A percentile compares a stretch with the other conserved stretches of the same genome.
phyloP scores from a whole-genome alignment of 2,329 filamentous ascomycete genomes.

The Kalaharituber pfeilii region DNA sequence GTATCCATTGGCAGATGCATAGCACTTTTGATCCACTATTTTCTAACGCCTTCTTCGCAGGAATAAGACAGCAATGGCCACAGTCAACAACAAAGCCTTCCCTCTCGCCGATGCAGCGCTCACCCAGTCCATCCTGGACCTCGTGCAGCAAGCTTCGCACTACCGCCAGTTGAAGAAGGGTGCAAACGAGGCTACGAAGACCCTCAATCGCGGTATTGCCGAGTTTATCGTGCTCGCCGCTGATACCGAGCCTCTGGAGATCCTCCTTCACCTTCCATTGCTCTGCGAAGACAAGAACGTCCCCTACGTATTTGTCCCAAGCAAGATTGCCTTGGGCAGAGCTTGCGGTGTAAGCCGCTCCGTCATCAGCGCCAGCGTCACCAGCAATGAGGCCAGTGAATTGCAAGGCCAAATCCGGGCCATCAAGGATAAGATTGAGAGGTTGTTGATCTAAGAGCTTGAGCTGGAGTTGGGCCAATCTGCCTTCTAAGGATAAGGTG shows the following conservation, averaged over 20 bases:
- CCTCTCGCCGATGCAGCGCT: constrained; percentile 48
- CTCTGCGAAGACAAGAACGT: constrained; percentile 68
- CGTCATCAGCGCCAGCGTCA: constrained; percentile 78
- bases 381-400: constrained; percentile 79
- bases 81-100: constrained; percentile 16
- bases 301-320: constrained; percentile 54
- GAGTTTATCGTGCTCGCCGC: constrained; percentile 81
- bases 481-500: too few relatives aligned
- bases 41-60: background rate
- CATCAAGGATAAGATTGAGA: constrained; percentile 89
- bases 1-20: background rate
- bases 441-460: constrained; percentile 83
- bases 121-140: constrained; percentile 65
- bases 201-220: constrained; percentile 73
- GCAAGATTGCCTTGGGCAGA: constrained; percentile 70
- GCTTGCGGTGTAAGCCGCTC: constrained; percentile 77
- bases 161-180: constrained; percentile 73
- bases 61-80: background rate
- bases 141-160: constrained; percentile 54
- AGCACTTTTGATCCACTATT: too few relatives aligned
- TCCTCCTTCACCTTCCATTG: constrained; percentile 75
- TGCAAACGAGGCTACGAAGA: constrained; percentile 74
- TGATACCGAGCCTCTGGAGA: constrained; percentile 73
- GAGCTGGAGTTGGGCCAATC: too few relatives aligned
- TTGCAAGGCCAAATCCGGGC: constrained; percentile 71